These are phyloP conservation scores for Neofusicoccum kwambonambiense DNA, from an alignment of 2,329 filamentous ascomycete species.

Conservation along the genomic window DNA sequence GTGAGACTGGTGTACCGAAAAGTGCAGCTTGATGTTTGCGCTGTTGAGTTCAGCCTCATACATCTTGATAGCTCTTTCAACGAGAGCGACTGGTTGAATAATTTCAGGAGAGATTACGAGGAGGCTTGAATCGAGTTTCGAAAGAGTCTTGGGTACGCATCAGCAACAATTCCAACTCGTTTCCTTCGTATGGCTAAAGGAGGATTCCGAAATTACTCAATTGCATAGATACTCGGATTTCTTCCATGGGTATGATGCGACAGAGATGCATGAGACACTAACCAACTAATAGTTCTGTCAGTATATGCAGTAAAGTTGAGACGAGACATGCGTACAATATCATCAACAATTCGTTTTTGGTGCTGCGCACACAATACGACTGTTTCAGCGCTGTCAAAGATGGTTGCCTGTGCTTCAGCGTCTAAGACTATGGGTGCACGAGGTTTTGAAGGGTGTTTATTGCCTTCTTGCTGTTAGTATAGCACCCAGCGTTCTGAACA, in stretches of 20 bases:
- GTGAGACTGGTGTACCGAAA: constrained; percentile 21
- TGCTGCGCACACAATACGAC: constrained; percentile 35
- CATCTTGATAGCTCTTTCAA: constrained; percentile 26
- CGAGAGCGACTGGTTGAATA: constrained; percentile 21
- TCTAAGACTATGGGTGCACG: constrained; percentile 16
- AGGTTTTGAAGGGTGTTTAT: neutral
- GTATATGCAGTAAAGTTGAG: neutral
- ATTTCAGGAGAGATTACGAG: constrained; percentile 26
- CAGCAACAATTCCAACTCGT: neutral
- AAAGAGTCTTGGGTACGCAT: neutral
- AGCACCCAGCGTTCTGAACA: too few relatives aligned
- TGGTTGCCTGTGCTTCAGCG: neutral
- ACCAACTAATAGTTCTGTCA: neutral
- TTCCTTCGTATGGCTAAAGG: neutral
- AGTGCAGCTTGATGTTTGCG: constrained; percentile 19
- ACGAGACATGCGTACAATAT: constrained; percentile 14
- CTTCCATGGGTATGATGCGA: too few relatives aligned
- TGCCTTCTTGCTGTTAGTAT: neutral
- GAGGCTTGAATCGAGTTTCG: constrained; percentile 23
- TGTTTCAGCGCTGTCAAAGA: constrained; percentile 25
- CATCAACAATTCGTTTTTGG: constrained; percentile 32
- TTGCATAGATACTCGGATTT: too few relatives aligned
- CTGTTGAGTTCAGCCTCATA: constrained; percentile 26
- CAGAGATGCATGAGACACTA: neutral
- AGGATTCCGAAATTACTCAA: too few relatives aligned